Percentiles rank a stretch among this genome's conserved stretches.
Conservation (phyloP, 176 grass and related monocot genomes). For the Juncus inflexus region DNA sequence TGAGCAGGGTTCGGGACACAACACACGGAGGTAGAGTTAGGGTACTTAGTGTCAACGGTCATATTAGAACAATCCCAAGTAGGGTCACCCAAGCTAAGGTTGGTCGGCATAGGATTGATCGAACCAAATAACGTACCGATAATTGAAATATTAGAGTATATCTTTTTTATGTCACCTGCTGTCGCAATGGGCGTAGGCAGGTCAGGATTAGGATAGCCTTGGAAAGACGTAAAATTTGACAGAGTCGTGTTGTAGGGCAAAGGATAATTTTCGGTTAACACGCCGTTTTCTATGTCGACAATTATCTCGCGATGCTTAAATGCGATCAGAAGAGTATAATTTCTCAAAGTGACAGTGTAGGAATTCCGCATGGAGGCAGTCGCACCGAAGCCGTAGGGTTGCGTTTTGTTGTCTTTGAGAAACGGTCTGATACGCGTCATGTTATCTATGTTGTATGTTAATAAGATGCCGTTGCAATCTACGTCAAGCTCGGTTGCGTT, state of each 20-base stretch:
- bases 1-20: slow-evolving; percentile 31
- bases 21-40: slow-evolving; percentile 33
- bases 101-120: slow-evolving; percentile 35
- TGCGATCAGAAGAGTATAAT: slow-evolving; percentile 42
- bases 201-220: slow-evolving; percentile 64
- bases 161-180: slow-evolving; percentile 41
- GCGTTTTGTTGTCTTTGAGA: slow-evolving; percentile 15
- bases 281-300: slow-evolving; percentile 38
- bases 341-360: slow-evolving; percentile 36
- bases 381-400: slow-evolving; percentile 63
- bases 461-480: slow-evolving; percentile 62
- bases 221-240: slow-evolving; percentile 26
- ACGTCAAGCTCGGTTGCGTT: slow-evolving; percentile 27
- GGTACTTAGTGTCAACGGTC: slow-evolving; percentile 1
- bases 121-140: slow-evolving; percentile 60
- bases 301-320: slow-evolving; percentile 60
- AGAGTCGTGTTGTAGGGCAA: slow-evolving; percentile 59
- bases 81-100: slow-evolving; percentile 46
- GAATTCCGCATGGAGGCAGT: slow-evolving; percentile 55
- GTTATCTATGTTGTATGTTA: slow-evolving; percentile 46
- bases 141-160: slow-evolving; percentile 32
- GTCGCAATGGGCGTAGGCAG: slow-evolving; percentile 68
- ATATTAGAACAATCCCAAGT: slow-evolving; percentile 39
- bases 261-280: slow-evolving; percentile 45
- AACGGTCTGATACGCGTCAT: slow-evolving; percentile 54